phyloP scores from a whole-genome alignment of 345 rosid genomes.

The Citrus trifoliata region DNA sequence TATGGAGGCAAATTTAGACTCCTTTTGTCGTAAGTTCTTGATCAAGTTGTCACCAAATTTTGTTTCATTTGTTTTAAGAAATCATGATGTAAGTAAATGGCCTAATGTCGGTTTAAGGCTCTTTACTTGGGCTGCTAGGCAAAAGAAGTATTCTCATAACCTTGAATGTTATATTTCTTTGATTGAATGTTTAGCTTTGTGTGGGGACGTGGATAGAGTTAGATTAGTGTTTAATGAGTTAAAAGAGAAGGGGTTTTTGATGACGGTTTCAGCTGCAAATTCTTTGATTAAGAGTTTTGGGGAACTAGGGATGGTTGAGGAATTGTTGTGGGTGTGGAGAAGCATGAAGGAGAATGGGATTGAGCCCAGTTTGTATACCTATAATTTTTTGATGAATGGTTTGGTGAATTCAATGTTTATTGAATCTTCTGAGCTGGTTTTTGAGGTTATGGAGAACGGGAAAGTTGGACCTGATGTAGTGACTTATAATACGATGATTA shows the following conservation, averaged over 20 bases:
- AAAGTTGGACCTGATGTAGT: slow-evolving; percentile 65
- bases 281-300: slow-evolving; percentile 80
- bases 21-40: slow-evolving; percentile 56
- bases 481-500: slow-evolving; percentile 77
- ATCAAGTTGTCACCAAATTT: slow-evolving; percentile 67
- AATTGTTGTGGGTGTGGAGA: slow-evolving; percentile 90
- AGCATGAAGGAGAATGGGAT: slow-evolving; percentile 79
- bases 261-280: slow-evolving; percentile 55
- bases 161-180: slow-evolving; percentile 68
- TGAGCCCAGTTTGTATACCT: slow-evolving; percentile 74
- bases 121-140: slow-evolving; percentile 71
- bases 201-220: slow-evolving; percentile 46
- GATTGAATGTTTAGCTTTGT: slow-evolving; percentile 53
- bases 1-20: slow-evolving; percentile 65
- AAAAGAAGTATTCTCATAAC: slow-evolving; percentile 62
- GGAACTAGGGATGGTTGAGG: slow-evolving; percentile 86
- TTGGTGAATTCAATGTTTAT: slow-evolving; percentile 64
- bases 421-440: slow-evolving; percentile 73
- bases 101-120: slow-evolving; percentile 57
- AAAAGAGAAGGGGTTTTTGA: slow-evolving; percentile 38
- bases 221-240: slow-evolving; percentile 43
- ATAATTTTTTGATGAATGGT: slow-evolving; percentile 72
- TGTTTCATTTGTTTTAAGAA: slow-evolving; percentile 54
- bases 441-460: slow-evolving; percentile 75
- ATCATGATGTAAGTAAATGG: slow-evolving; percentile 41